A percentile compares a stretch with the other conserved stretches of the same genome.
Conservation (phyloP, 2,329 filamentous ascomycete genomes). For the Dendrostoma leiphaemia region DNA sequence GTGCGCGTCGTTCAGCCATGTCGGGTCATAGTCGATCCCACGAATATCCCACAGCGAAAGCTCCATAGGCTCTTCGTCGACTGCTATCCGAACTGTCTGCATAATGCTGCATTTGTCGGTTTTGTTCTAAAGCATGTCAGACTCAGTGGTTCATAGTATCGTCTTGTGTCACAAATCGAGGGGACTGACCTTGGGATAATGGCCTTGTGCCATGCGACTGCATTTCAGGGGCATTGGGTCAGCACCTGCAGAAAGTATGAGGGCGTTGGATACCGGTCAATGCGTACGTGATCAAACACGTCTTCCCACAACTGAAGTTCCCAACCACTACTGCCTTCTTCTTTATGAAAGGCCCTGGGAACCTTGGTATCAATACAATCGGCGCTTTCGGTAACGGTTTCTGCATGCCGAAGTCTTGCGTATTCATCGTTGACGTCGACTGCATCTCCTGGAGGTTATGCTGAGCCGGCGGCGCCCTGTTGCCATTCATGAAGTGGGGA, state of each 20-base stretch:
- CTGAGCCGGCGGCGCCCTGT: not conserved
- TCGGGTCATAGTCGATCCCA: slow-evolving; percentile 19
- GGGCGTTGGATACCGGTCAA: no score
- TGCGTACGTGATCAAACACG: slow-evolving; percentile 15
- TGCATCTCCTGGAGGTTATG: slow-evolving; percentile 4
- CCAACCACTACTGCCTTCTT: slow-evolving; percentile 20
- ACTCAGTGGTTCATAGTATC: not conserved
- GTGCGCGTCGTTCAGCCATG: slow-evolving; percentile 14
- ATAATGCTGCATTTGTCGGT: slow-evolving; percentile 3
- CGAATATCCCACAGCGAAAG: slow-evolving; percentile 17
- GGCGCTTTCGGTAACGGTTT: slow-evolving; percentile 17
- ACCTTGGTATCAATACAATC: slow-evolving; percentile 12
- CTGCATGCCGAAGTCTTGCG: slow-evolving; percentile 8
- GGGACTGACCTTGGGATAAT: slow-evolving; percentile 7
- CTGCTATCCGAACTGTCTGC: slow-evolving; percentile 11
- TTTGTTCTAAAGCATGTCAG: not conserved
- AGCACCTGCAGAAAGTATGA: no score
- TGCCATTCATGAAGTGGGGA: not conserved
- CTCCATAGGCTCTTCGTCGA: slow-evolving; percentile 17
- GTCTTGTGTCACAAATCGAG: no score
- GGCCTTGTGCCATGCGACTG: slow-evolving; percentile 14
- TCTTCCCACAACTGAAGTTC: slow-evolving; percentile 19
- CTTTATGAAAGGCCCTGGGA: slow-evolving; percentile 10
- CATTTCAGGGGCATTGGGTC: not conserved
- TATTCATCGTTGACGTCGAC: slow-evolving; percentile 12